phyloP scores from a whole-genome alignment of 768 basidiomycete species.

The Phylloporus rhodoxanthus region DNA sequence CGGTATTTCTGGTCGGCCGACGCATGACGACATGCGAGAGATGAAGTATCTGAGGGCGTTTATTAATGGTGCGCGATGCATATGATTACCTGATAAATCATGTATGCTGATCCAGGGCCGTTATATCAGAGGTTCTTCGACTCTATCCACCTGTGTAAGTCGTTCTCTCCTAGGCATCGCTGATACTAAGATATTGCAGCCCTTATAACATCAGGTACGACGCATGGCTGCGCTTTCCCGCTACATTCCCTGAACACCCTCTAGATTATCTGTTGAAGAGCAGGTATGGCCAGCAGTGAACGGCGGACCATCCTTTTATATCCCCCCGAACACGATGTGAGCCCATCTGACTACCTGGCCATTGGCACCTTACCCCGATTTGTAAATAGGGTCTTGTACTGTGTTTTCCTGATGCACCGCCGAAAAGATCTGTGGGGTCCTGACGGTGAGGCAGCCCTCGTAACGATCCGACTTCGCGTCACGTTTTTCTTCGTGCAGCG shows the following conservation, averaged over 20 bases:
- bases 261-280: conserved; percentile 13
- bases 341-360: background rate
- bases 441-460: conserved; percentile 21
- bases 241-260: background rate
- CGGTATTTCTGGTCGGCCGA: conserved; percentile 43
- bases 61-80: conserved; percentile 45
- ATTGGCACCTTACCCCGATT: background rate
- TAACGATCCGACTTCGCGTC: background rate
- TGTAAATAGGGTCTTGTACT: conserved; percentile 8
- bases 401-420: conserved; percentile 33
- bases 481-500: conserved; percentile 5
- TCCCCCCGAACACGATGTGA: conserved; percentile 38
- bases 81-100: background rate
- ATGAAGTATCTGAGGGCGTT: conserved; percentile 64
- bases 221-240: too few relatives aligned
- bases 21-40: conserved; percentile 50
- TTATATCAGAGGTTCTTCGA: conserved; percentile 26
- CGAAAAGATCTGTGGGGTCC: conserved; percentile 25
- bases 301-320: conserved; percentile 44
- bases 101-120: background rate
- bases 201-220: conserved; percentile 21
- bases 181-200: conserved; percentile 12
- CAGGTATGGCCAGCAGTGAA: conserved; percentile 17
- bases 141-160: conserved; percentile 29
- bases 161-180: background rate